Base-by-base conservation (phyloP, 129 eudicot genomes). In the carrot (Daucus carota) region DNA sequence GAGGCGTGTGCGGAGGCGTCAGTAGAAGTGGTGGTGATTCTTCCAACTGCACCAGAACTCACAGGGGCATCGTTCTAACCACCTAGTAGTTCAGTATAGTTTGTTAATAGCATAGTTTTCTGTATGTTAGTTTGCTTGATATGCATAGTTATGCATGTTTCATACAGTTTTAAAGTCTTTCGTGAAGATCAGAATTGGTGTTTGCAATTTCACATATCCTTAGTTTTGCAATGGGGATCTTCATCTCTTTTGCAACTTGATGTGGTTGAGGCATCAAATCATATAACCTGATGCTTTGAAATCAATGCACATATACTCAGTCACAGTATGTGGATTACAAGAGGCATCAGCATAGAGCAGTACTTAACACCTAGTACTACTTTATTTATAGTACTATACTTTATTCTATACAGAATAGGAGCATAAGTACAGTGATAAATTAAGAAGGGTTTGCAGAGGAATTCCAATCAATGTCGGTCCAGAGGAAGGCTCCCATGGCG, bases 1-100 rank as follows among this genome's bases (percentile, higher is more conserved):
- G 28, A 80, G 96, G 75, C 89, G 89, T 32, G n/a, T 88, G 67
- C 76, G 93, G 73, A 88, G 93, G 72, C 80, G 89, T 79, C 69
- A 74, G 24, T 88, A 83, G 68, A 54, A 65, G 34, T 63, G 73
- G 62, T 77, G 60, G 70, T 67, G 24, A 44, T 34, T 54, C 60
- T 77, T 38, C 28, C 8, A 63, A 26, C 16, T 22, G 31, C 62
- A 42, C 11, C 47, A 38, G 24, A 70, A 48, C 73, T 40, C 17
- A 40, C 26, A 59, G 54, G 71, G 41, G 40, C 44, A 44, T n/a
- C 26, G 32, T 57, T 59, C 38, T 24, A 31, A 63, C 32, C 36
- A 63, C 38, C 36, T 63, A 29, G 40, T 38, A 29, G 40, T 63
- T 57, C 8, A 57, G 38, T 20, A 4, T 63, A 29, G 70, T 63